Evolutionary conservation across 1,284 basidiomycete species (phyloP), one percentile per base, ranked within the genome.

Genomic region (Austropuccinia psidii): DNA sequence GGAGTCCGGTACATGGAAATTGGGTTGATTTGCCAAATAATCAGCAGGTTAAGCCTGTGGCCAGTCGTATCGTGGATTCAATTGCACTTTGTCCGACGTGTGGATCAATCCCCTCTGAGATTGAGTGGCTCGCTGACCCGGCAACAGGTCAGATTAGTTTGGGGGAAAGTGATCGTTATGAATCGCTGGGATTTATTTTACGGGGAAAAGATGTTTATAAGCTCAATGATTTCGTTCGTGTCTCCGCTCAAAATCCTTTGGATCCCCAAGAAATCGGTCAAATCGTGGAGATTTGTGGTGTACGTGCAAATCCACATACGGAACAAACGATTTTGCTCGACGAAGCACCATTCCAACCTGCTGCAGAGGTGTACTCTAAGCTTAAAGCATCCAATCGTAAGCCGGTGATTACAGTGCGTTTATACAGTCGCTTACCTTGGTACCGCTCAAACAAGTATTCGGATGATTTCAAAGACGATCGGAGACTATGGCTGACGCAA

Each of bases 261-360:
- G 29, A 41, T 17, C 49, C 49, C 15, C 50, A 68, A 68, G n/a
- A 54, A 4, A 68, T 68, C n/a, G 65, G 65, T 9, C 65, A 68
- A 68, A 68, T 68, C 37, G 29, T 68, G 9, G 65, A 68, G 15
- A 68, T 68, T 6, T 68, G 50, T 15, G 52, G 41, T 6, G 33
- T 68, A 24, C 65, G 65, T 6, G 49, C 65, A n/a, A 68, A 68
- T 21, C 37, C 39, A 9, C 54, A 68, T 57, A 27, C 52, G 8
- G 24, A 64, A 31, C 43, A 64, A 19, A 64, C 61, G 3, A 64
- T 64, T 19, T 19, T 47, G 8, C 24, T 64, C 43, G 61, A 64
- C 29, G 61, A 64, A 27, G 43, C 43, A 5, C 61, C 61, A 8
- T 64, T 64, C n/a, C 43, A 45, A 29, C 61, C 61, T 9, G 41